A percentile compares a stretch with the other conserved stretches of the same genome.
phyloP scores from a whole-genome alignment of 2,329 filamentous ascomycete species.

The Penicillium sp. region DNA sequence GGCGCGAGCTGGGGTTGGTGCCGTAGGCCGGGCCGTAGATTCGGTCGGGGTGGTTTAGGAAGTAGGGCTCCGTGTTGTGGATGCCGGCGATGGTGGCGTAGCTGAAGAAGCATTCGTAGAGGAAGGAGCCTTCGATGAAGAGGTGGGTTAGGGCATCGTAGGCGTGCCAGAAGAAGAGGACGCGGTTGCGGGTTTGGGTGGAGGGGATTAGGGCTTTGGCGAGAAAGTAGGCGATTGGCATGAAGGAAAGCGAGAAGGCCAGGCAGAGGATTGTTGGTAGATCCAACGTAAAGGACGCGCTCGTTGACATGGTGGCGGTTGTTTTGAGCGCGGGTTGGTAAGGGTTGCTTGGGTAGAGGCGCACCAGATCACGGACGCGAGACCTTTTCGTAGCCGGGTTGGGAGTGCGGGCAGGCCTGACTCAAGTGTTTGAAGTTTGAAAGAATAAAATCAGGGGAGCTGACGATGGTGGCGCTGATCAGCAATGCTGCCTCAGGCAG shows the following conservation, averaged over 20 bases:
- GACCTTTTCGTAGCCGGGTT: background rate
- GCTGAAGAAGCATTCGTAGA: slow-evolving; percentile 91
- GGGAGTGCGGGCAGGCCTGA: background rate
- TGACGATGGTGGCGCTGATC: background rate
- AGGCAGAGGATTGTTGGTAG: slow-evolving; percentile 55
- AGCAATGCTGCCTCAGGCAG: background rate
- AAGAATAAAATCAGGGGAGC: background rate
- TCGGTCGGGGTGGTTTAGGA: slow-evolving; percentile 54
- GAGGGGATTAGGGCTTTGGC: slow-evolving; percentile 53
- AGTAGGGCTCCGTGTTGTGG: slow-evolving; percentile 41
- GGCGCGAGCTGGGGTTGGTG: slow-evolving; percentile 49
- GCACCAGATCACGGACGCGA: background rate
- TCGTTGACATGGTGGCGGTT: slow-evolving; percentile 18
- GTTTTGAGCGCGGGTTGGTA: background rate
- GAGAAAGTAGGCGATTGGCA: slow-evolving; percentile 52
- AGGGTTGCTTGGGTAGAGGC: background rate
- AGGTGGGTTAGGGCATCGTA: slow-evolving; percentile 92
- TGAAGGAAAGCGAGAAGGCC: slow-evolving; percentile 53
- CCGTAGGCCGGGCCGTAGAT: slow-evolving; percentile 61
- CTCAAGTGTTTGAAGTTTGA: background rate
- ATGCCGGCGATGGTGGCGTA: slow-evolving; percentile 48
- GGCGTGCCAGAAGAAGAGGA: slow-evolving; percentile 91
- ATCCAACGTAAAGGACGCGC: slow-evolving; percentile 38
- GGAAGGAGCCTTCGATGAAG: slow-evolving; percentile 83
- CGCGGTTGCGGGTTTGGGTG: slow-evolving; percentile 58